Conservation (phyloP, 495 filamentous ascomycete genomes). For the Penicillium maclennaniae region DNA sequence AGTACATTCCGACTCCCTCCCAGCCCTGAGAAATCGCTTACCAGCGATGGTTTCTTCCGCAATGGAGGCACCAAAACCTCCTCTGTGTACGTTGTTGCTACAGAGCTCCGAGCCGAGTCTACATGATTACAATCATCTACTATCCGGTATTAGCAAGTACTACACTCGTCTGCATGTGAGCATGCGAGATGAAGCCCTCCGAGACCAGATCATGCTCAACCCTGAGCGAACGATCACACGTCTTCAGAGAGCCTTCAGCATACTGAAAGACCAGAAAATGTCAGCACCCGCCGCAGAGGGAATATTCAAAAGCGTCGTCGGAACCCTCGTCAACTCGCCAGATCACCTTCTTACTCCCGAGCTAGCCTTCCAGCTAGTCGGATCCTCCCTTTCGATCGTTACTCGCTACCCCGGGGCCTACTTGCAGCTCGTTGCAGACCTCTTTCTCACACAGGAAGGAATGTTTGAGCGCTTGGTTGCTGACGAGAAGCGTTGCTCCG, state of each 20-base stretch:
- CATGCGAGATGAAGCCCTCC: slow-evolving; percentile 4
- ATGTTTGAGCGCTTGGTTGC: slow-evolving; percentile 6
- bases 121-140: slow-evolving; percentile 9
- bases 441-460: neutral
- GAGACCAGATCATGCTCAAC: slow-evolving; percentile 6
- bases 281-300: slow-evolving; percentile 3
- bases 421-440: neutral
- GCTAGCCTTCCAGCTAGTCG: slow-evolving; percentile 6
- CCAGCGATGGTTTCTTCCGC: neutral
- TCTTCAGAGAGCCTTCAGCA: slow-evolving; percentile 7
- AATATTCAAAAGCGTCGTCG: slow-evolving; percentile 7
- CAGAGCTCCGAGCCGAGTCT: slow-evolving; percentile 4
- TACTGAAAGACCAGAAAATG: slow-evolving; percentile 4
- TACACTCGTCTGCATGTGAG: slow-evolving; percentile 1
- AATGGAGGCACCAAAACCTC: neutral
- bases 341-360: neutral
- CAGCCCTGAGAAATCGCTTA: neutral
- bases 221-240: slow-evolving; percentile 1
- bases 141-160: slow-evolving; percentile 3
- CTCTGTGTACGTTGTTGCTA: neutral
- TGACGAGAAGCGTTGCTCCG: neutral
- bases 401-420: neutral
- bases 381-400: slow-evolving; percentile 6
- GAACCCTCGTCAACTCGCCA: slow-evolving; percentile 1
- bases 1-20: neutral